Conservation (phyloP, 768 basidiomycete genomes). For the Lentinula detonsa region DNA sequence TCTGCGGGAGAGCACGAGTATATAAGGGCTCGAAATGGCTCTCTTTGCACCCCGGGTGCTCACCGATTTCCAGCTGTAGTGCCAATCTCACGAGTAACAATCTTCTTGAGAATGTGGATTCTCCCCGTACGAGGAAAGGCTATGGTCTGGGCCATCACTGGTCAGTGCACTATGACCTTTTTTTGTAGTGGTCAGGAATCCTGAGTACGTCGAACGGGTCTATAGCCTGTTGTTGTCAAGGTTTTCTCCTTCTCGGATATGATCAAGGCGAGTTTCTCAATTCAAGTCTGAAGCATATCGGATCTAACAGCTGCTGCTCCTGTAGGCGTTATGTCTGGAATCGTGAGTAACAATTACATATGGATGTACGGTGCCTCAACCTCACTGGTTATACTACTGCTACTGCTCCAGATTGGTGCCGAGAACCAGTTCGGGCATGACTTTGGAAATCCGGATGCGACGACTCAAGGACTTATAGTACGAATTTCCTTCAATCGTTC, state of each 20-base stretch:
- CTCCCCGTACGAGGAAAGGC: constrained; percentile 27
- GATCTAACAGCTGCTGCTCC: not conserved
- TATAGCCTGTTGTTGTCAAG: constrained; percentile 33
- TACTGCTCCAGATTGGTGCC: constrained; percentile 26
- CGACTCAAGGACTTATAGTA: constrained; percentile 32
- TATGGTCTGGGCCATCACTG: constrained; percentile 33
- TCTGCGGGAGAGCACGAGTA: not conserved
- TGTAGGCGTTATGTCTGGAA: constrained; percentile 31
- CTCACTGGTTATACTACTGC: not conserved
- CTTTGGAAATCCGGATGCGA: constrained; percentile 29
- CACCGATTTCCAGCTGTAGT: not conserved
- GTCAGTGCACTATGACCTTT: constrained; percentile 12
- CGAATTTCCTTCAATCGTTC: constrained; percentile 6
- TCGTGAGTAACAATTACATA: constrained; percentile 15
- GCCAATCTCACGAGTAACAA: not conserved
- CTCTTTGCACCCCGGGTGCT: not conserved
- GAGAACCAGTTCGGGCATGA: constrained; percentile 33
- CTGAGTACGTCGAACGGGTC: not conserved
- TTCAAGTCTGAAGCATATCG: not conserved
- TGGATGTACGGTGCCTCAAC: too few relatives aligned
- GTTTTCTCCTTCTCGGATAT: constrained; percentile 29
- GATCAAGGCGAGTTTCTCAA: constrained; percentile 21
- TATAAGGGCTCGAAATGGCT: too few relatives aligned
- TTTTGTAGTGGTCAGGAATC: not conserved
- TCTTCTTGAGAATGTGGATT: constrained; percentile 24